Conservation (phyloP, 768 basidiomycete genomes). For the Saitozyma sp. region DNA sequence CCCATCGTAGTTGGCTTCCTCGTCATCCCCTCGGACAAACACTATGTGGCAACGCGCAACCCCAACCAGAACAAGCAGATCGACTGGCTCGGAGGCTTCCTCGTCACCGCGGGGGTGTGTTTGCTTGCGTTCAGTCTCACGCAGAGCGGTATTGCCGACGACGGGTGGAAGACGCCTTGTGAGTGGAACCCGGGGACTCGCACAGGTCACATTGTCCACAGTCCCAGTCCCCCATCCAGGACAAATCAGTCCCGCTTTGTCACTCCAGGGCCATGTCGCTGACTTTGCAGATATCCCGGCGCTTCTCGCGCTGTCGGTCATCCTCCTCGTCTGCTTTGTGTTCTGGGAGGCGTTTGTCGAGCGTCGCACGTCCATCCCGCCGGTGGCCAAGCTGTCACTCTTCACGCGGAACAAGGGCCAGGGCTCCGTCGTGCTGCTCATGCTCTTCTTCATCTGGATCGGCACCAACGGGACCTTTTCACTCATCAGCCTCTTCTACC, state of each 20-base stretch:
- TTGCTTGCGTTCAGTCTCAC: slow-evolving; percentile 70
- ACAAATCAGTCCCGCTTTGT: too few relatives aligned
- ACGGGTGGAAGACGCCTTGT: slow-evolving; percentile 64
- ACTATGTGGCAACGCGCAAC: slow-evolving; percentile 21
- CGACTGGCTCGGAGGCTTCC: slow-evolving; percentile 71
- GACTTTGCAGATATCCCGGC: slow-evolving; percentile 63
- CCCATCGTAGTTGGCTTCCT: slow-evolving; percentile 61
- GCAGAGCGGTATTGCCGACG: slow-evolving; percentile 60
- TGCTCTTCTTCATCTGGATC: slow-evolving; percentile 17
- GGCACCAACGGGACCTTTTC: slow-evolving; percentile 20
- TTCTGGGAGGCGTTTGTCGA: slow-evolving; percentile 68
- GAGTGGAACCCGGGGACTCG: slow-evolving; percentile 22
- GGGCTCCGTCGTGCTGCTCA: slow-evolving; percentile 14
- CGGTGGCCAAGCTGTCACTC: slow-evolving; percentile 29
- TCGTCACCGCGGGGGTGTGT: slow-evolving; percentile 66
- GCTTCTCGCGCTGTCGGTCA: slow-evolving; percentile 63
- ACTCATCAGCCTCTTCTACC: slow-evolving; percentile 31
- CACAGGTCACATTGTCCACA: slow-evolving; percentile 9
- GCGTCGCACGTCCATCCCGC: slow-evolving; percentile 23
- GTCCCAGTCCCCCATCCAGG: not conserved
- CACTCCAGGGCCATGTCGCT: not conserved
- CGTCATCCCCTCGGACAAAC: slow-evolving; percentile 62
- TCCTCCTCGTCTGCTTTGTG: slow-evolving; percentile 62
- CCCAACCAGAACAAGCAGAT: slow-evolving; percentile 13
- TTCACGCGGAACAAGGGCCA: slow-evolving; percentile 24